phyloP scores from a whole-genome alignment of 139 green algal genomes.

The Edaphochlamys debaryana region DNA sequence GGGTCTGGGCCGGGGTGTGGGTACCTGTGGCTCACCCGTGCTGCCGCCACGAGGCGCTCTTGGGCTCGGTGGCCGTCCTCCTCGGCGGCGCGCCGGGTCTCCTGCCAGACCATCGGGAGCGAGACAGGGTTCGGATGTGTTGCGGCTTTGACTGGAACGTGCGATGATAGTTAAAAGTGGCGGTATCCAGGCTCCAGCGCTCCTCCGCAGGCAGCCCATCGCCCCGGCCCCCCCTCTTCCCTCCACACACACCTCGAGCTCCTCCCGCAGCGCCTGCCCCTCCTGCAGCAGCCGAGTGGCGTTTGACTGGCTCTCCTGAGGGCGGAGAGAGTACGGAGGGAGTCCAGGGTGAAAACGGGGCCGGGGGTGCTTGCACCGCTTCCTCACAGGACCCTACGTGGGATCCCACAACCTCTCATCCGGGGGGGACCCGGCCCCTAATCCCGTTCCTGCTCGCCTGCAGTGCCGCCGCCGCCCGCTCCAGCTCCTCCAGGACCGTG shows the following conservation, averaged over 20 bases:
- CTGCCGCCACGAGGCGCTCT: neutral
- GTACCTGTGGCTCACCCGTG: slow-evolving; percentile 6
- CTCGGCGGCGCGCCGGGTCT: neutral
- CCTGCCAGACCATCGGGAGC: no score
- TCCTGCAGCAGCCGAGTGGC: slow-evolving; percentile 42
- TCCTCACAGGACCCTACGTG: no score
- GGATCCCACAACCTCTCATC: neutral
- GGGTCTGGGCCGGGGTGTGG: no score
- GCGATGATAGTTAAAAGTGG: no score
- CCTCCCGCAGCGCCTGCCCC: neutral
- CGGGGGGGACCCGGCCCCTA: neutral
- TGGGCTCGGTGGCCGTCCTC: neutral
- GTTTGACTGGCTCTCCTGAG: slow-evolving; percentile 42
- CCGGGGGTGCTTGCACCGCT: no score
- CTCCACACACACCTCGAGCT: slow-evolving; percentile 38
- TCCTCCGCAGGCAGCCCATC: no score
- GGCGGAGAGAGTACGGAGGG: neutral
- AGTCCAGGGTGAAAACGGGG: no score
- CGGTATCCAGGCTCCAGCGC: no score
- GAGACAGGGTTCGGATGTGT: no score
- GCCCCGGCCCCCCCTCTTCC: no score
- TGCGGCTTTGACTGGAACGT: no score
- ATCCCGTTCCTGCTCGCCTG: neutral
- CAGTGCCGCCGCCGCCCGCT: slow-evolving; percentile 44
- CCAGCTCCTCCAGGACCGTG: slow-evolving; percentile 46